Conservation (phyloP, 108 stramenopile species). For the Phaeodactylum tricornutum region DNA sequence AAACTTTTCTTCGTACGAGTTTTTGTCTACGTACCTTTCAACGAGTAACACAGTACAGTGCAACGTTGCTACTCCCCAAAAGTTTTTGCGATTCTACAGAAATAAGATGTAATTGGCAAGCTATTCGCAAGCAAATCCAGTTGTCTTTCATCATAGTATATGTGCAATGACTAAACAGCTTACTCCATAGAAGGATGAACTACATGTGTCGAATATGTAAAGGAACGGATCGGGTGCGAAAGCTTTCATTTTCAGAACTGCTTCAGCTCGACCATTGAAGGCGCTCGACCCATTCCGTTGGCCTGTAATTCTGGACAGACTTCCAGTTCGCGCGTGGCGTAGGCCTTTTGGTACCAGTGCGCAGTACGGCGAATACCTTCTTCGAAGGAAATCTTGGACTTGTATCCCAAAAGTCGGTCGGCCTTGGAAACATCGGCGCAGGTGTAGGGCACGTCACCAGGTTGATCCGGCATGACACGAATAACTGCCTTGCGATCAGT, state of each 20-base stretch:
- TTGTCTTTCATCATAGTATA: too few relatives aligned
- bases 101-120: too few relatives aligned
- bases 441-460: conserved; percentile 97
- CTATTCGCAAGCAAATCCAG: too few relatives aligned
- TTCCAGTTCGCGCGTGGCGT: conserved; percentile 43
- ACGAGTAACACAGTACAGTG: too few relatives aligned
- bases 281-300: conserved; percentile 64
- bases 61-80: too few relatives aligned
- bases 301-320: conserved; percentile 64
- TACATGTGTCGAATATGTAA: too few relatives aligned
- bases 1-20: too few relatives aligned
- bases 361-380: conserved; percentile 93
- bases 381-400: conserved; percentile 79
- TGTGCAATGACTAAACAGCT: too few relatives aligned
- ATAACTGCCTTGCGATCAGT: conserved; percentile 82
- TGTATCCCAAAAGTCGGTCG: conserved; percentile 78
- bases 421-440: conserved; percentile 96
- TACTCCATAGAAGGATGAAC: too few relatives aligned
- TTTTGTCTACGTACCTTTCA: too few relatives aligned
- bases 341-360: conserved; percentile 80
- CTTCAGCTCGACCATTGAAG: conserved; percentile 31
- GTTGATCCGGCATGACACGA: conserved; percentile 90
- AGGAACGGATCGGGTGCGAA: too few relatives aligned
- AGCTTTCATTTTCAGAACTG: not conserved
- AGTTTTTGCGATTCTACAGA: too few relatives aligned